Base-by-base conservation (phyloP, 371 early-diverging fungal species). In the Thermomucor indicae-seudaticae region DNA sequence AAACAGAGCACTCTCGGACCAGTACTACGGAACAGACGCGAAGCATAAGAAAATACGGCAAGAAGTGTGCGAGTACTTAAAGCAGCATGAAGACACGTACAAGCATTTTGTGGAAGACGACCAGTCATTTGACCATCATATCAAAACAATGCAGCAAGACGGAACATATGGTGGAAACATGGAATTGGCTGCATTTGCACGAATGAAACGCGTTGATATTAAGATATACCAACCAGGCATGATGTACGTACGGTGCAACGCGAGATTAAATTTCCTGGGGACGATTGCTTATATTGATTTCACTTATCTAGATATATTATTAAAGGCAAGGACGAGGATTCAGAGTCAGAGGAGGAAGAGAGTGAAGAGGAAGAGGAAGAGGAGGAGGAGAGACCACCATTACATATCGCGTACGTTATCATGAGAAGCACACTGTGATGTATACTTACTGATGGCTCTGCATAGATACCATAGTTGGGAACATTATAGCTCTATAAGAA, bases 151-250 rank as follows among this genome's bases (percentile, higher is more conserved):
- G 93, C 68, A 79, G 22, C 64, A 65, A n/a, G 62, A 70, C 27
- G 92, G 89, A 6, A 83, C 81, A 0, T 92, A 78, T 65, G 92
- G 89, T 17, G 91, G 90, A 11, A 90, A 94, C 57, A 70, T 91
- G 68, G 94, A 92, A 63, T 52, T 94, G 19, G 92, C 85, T 1
- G 92, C 89, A 0, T 91, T 87, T 74, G 88, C 92, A 3, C 75
- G 85, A 22, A 51, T 80, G 39, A 69, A 74, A 40, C 46, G 58
- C 1, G 77, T 87, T 10, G 81, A 88, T 55, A 84, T 93, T 49
- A 80, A 80, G 53, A 86, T 93, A 3, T 90, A 93, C 58, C 93
- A 92, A 51, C 70, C 81, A 1, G 90, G 90, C 3, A 65, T 79
- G 46, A 81, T 89, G 76, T 72, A 50, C 31, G 60, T 39, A 16